phyloP scores from a whole-genome alignment of 169 alveolate genomes.

The Ichthyophthirius multifiliis region DNA sequence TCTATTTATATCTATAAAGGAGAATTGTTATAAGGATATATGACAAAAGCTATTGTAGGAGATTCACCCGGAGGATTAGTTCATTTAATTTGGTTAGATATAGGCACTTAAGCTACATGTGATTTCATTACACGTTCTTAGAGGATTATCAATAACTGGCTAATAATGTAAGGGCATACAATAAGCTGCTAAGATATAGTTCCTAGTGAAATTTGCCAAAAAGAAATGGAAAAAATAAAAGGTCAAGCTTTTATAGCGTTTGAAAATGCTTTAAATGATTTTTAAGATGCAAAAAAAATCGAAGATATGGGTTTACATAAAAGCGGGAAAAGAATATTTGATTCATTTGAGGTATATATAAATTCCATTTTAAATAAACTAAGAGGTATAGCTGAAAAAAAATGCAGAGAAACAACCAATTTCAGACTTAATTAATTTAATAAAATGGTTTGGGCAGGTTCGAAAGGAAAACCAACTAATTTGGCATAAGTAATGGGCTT shows the following conservation, averaged over 20 bases:
- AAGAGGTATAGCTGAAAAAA: constrained; percentile 24
- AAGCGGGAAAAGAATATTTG: constrained; percentile 35
- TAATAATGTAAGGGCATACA: constrained; percentile 95
- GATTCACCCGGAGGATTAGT: constrained; percentile 97
- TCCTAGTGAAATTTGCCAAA: constrained; percentile 84
- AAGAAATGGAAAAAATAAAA: constrained; percentile 22
- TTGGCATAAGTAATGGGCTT: constrained; percentile 98
- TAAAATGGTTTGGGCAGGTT: constrained; percentile 76
- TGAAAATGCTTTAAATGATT: not conserved
- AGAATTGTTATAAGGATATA: constrained; percentile 95
- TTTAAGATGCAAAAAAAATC: constrained; percentile 30
- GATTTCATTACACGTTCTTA: constrained; percentile 95
- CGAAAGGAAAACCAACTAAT: constrained; percentile 82
- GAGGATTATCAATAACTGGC: constrained; percentile 97
- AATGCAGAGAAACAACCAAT: constrained; percentile 21
- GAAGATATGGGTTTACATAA: constrained; percentile 20
- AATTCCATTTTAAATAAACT: constrained; percentile 35
- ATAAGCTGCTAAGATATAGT: constrained; percentile 99
- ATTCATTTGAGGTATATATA: constrained; percentile 34
- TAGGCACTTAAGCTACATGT: constrained; percentile 96
- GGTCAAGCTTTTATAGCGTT: constrained; percentile 12
- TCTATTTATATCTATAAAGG: constrained; percentile 94
- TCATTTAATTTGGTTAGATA: constrained; percentile 97
- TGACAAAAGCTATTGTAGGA: constrained; percentile 98
- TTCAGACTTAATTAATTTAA: constrained; percentile 19